Evolutionary conservation across 1,284 basidiomycete species (phyloP).

Genomic region (Schizophyllum commune): DNA sequence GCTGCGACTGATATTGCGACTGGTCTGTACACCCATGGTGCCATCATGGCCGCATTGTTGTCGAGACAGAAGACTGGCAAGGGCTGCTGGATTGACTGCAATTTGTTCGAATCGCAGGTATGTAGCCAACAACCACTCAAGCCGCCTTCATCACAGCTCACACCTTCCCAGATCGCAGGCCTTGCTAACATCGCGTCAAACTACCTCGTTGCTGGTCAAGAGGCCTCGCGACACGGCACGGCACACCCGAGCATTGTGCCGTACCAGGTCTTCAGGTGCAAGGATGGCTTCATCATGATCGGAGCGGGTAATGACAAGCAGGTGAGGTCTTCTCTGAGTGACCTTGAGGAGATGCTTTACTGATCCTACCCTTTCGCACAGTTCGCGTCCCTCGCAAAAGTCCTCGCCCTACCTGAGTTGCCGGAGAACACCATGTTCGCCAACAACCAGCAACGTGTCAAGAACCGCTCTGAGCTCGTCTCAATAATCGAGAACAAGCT

Average conservation of each 20-base stretch:
- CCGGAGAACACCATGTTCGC: slow-evolving; percentile 54
- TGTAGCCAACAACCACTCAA: neutral
- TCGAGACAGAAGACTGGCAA: slow-evolving; percentile 80
- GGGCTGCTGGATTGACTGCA: slow-evolving; percentile 88
- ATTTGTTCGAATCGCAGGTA: slow-evolving; percentile 82
- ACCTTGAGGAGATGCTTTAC: neutral
- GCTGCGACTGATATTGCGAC: slow-evolving; percentile 90
- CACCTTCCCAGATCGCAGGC: slow-evolving; percentile 64
- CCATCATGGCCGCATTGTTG: slow-evolving; percentile 85
- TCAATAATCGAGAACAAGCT: slow-evolving; percentile 62
- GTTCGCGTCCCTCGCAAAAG: slow-evolving; percentile 61
- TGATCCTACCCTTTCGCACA: slow-evolving; percentile 23
- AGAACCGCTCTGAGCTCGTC: slow-evolving; percentile 70
- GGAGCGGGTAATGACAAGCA: slow-evolving; percentile 90
- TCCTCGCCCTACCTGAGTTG: slow-evolving; percentile 54
- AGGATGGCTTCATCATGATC: slow-evolving; percentile 89
- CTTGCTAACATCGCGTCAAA: slow-evolving; percentile 92
- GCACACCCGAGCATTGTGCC: slow-evolving; percentile 89
- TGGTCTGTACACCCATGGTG: slow-evolving; percentile 90
- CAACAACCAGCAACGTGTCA: slow-evolving; percentile 72
- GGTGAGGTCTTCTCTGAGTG: slow-evolving; percentile 31
- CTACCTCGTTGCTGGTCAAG: slow-evolving; percentile 82
- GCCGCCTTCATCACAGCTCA: neutral
- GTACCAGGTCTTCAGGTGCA: slow-evolving; percentile 87
- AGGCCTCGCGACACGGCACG: slow-evolving; percentile 86